Conservation (phyloP, 352 stramenopile genomes). For the Plasmopara halstedii region DNA sequence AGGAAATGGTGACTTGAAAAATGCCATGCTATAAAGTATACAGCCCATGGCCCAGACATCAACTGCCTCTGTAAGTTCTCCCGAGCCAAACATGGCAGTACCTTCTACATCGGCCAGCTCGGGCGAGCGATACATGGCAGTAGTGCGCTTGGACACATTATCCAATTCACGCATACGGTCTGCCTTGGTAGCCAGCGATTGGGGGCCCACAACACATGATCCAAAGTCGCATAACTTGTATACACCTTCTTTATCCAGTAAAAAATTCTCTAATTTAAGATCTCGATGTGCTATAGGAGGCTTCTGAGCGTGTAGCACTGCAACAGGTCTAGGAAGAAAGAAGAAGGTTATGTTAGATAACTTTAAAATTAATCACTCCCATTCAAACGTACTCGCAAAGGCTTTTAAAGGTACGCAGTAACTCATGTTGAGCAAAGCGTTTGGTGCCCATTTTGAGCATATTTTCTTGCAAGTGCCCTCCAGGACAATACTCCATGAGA, state of each 20-base stretch:
- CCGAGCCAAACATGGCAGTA: constrained; percentile 87
- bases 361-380: background rate
- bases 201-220: constrained; percentile 77
- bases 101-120: constrained; percentile 95
- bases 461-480: constrained; percentile 90
- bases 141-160: constrained; percentile 94
- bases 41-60: constrained; percentile 95
- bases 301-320: constrained; percentile 57
- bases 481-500: constrained; percentile 95
- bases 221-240: constrained; percentile 97
- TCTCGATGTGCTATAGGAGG: constrained; percentile 94
- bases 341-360: background rate
- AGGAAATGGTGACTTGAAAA: constrained; percentile 94
- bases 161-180: constrained; percentile 87
- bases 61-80: constrained; percentile 87
- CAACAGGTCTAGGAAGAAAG: constrained; percentile 33
- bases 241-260: constrained; percentile 79
- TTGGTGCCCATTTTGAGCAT: constrained; percentile 83
- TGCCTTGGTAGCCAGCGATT: constrained; percentile 74
- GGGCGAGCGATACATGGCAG: constrained; percentile 95
- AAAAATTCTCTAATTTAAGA: constrained; percentile 97
- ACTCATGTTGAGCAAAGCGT: constrained; percentile 57
- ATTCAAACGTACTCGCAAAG: constrained; percentile 56
- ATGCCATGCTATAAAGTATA: constrained; percentile 94
- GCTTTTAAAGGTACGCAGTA: constrained; percentile 55